phyloP scores from a whole-genome alignment of 352 stramenopile species.

The Globisporangium megalacanthum region DNA sequence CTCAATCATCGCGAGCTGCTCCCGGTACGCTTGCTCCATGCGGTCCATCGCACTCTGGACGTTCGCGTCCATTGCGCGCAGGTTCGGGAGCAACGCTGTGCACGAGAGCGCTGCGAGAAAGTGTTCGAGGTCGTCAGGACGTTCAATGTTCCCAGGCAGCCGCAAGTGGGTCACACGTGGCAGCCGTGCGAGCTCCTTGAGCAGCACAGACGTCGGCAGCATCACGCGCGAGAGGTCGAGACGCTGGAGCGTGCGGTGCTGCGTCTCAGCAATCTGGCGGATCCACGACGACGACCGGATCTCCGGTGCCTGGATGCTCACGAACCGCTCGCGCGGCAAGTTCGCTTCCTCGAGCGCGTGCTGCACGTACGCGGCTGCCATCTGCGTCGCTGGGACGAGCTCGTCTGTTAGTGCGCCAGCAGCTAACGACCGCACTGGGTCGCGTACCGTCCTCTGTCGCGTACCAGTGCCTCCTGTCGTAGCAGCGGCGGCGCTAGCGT shows the following conservation, averaged over 20 bases:
- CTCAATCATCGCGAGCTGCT: conserved; percentile 64
- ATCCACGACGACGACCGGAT: conserved; percentile 62
- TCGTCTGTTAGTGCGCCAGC: conserved; percentile 5
- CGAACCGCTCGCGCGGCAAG: conserved; percentile 44
- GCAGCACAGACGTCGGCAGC: conserved; percentile 55
- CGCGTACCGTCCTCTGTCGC: background rate
- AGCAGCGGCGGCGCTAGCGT: background rate
- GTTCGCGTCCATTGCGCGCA: conserved; percentile 52
- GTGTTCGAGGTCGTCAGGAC: conserved; percentile 70
- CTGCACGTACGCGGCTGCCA: conserved; percentile 41
- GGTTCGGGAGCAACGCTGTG: conserved; percentile 32
- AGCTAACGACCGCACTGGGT: background rate
- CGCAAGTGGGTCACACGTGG: conserved; percentile 56
- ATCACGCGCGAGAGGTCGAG: conserved; percentile 54
- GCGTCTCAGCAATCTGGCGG: conserved; percentile 37
- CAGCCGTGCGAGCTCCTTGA: conserved; percentile 48
- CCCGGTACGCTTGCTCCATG: conserved; percentile 62
- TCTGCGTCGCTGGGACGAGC: conserved; percentile 35
- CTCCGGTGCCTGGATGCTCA: conserved; percentile 52
- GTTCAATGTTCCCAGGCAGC: conserved; percentile 53
- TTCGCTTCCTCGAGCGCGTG: conserved; percentile 41
- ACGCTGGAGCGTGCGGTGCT: conserved; percentile 50
- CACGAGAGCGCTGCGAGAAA: conserved; percentile 64
- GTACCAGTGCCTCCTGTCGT: background rate
- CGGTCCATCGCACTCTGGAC: conserved; percentile 59